Conservation (phyloP, 2,329 filamentous ascomycete species). For the Helicocarpus griseus region DNA sequence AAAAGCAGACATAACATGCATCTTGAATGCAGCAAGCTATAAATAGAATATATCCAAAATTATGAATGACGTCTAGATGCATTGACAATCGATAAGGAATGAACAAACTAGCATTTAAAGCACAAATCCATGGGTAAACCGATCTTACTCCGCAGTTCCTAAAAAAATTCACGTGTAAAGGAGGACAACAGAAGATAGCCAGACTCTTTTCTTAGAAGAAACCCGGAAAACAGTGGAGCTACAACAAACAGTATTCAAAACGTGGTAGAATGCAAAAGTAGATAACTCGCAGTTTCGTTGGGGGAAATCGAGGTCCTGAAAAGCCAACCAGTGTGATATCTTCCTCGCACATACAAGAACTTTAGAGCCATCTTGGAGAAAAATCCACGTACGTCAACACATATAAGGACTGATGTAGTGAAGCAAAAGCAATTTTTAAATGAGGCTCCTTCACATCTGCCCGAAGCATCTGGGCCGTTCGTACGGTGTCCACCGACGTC, state of each 20-base stretch:
- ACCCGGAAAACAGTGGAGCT: neutral
- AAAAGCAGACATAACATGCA: neutral
- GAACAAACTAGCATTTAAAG: neutral
- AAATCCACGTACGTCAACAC: neutral
- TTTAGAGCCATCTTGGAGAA: neutral
- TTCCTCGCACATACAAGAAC: neutral
- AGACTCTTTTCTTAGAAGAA: neutral
- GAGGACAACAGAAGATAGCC: neutral
- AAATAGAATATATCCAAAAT: neutral
- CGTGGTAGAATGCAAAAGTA: neutral
- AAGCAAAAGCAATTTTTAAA: neutral
- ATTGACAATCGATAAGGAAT: neutral
- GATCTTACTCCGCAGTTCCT: neutral
- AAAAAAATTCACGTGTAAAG: neutral
- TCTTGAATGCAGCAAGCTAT: neutral
- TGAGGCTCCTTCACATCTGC: neutral
- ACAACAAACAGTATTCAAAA: neutral
- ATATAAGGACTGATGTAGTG: neutral
- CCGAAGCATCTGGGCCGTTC: neutral
- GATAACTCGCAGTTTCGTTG: neutral
- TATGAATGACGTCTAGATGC: neutral
- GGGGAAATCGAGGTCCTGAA: neutral
- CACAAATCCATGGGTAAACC: neutral
- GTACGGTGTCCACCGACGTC: neutral
- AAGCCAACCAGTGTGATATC: neutral